Percentiles rank a stretch among this genome's conserved stretches.
Conservation (phyloP, 306 rosid genomes). For the Lotus japonicus region DNA sequence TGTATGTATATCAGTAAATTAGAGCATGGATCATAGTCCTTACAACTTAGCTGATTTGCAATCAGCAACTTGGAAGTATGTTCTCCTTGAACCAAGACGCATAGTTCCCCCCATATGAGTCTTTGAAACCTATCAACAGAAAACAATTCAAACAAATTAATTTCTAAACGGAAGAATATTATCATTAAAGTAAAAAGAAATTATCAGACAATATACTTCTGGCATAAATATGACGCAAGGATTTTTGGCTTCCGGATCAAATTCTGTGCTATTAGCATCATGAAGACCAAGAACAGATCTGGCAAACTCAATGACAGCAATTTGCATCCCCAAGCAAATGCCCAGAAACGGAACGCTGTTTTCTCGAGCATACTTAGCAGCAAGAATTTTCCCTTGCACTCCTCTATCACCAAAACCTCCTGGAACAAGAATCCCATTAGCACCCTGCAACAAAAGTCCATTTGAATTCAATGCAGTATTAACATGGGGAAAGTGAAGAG, state of each 20-base stretch:
- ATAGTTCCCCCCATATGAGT: slow-evolving; percentile 95
- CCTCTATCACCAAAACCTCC: slow-evolving; percentile 94
- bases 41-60: slow-evolving; percentile 83
- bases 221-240: slow-evolving; percentile 94
- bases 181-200: not conserved
- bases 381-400: slow-evolving; percentile 78
- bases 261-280: slow-evolving; percentile 78
- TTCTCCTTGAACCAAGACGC: slow-evolving; percentile 93
- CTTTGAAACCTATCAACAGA: slow-evolving; percentile 61
- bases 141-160: slow-evolving; percentile 7
- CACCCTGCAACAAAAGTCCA: slow-evolving; percentile 58
- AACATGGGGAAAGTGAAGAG: not conserved
- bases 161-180: not conserved
- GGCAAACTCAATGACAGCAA: slow-evolving; percentile 83
- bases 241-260: slow-evolving; percentile 54
- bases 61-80: slow-evolving; percentile 52
- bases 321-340: slow-evolving; percentile 86
- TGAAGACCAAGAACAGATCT: slow-evolving; percentile 63
- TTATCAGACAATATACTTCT: slow-evolving; percentile 41
- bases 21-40: slow-evolving; percentile 31
- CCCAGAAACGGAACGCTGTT: slow-evolving; percentile 71
- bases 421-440: slow-evolving; percentile 79
- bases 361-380: slow-evolving; percentile 82
- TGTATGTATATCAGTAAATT: not conserved
- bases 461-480: slow-evolving; percentile 7